These are phyloP conservation scores for Linum lewisii DNA, from an alignment of 345 rosid genomes.

Conservation along the genomic window DNA sequence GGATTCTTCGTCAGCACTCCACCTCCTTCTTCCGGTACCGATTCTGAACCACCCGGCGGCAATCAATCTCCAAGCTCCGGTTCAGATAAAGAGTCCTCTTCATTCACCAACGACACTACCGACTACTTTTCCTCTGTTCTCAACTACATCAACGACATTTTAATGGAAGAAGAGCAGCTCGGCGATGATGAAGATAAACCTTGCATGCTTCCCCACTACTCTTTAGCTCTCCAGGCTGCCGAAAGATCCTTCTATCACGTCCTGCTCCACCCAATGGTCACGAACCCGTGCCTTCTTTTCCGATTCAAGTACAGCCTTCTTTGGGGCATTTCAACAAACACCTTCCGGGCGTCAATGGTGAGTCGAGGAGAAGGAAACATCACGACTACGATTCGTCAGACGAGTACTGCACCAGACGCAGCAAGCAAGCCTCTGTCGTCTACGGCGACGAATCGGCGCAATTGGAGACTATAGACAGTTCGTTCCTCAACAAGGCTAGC, in stretches of 20 bases:
- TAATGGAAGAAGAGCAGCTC: constrained; percentile 17
- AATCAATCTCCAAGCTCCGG: neutral
- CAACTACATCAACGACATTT: constrained; percentile 14
- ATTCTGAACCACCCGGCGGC: constrained; percentile 1
- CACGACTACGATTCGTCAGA: neutral
- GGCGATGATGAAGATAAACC: constrained; percentile 5
- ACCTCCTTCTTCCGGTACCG: constrained; percentile 2
- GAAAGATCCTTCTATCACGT: constrained; percentile 18
- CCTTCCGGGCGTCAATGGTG: neutral
- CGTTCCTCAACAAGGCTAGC: constrained; percentile 8
- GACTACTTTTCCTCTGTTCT: constrained; percentile 6
- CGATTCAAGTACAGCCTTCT: neutral
- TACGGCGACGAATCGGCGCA: constrained; percentile 4
- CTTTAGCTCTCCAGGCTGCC: constrained; percentile 13
- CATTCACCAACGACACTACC: constrained; percentile 15
- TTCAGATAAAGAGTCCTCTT: constrained; percentile 22
- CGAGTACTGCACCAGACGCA: constrained; percentile 7
- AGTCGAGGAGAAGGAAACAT: constrained; percentile 8
- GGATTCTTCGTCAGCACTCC: constrained; percentile 5
- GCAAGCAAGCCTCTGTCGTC: constrained; percentile 4
- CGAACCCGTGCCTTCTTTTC: neutral
- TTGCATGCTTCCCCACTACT: neutral
- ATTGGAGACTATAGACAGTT: constrained; percentile 11
- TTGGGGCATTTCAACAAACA: neutral
- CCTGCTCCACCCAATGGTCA: neutral